Evolutionary conservation across 371 early-diverging fungal genomes (phyloP).

Genomic region (Saksenaea vasiformis): DNA sequence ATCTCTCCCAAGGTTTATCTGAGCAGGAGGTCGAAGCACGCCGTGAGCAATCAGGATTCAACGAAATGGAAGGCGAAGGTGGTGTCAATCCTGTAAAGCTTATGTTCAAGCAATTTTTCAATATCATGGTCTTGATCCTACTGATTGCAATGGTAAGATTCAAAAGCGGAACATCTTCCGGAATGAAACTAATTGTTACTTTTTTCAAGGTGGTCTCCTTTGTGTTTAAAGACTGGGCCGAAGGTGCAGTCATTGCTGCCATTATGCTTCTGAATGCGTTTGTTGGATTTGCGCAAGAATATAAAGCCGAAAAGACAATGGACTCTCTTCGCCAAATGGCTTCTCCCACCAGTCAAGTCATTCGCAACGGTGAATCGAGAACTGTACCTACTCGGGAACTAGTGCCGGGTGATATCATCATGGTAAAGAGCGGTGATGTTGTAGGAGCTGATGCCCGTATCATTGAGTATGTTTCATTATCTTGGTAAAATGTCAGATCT

Average conservation of each 20-base stretch:
- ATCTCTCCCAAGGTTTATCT: slow-evolving; percentile 62
- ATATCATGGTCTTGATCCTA: slow-evolving; percentile 83
- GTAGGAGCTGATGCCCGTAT: slow-evolving; percentile 91
- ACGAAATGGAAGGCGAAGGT: slow-evolving; percentile 73
- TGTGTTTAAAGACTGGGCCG: slow-evolving; percentile 66
- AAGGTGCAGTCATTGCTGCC: slow-evolving; percentile 70
- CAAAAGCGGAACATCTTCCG: not conserved
- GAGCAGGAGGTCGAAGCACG: slow-evolving; percentile 53
- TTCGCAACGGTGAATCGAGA: slow-evolving; percentile 78
- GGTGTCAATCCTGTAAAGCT: slow-evolving; percentile 67
- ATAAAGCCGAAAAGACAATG: slow-evolving; percentile 86
- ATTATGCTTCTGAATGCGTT: slow-evolving; percentile 80
- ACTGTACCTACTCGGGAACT: slow-evolving; percentile 73
- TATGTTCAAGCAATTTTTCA: slow-evolving; percentile 74
- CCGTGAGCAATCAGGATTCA: slow-evolving; percentile 61
- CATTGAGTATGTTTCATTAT: slow-evolving; percentile 58
- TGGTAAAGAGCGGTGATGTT: slow-evolving; percentile 88
- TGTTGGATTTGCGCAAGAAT: slow-evolving; percentile 89
- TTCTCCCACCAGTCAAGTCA: slow-evolving; percentile 69
- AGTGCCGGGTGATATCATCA: slow-evolving; percentile 89
- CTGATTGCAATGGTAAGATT: slow-evolving; percentile 65
- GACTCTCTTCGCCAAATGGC: slow-evolving; percentile 84
- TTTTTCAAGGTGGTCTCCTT: slow-evolving; percentile 52
- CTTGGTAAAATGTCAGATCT: too few relatives aligned
- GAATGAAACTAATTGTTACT: not conserved